Evolutionary conservation across 1,284 basidiomycete genomes (phyloP), one percentile per base, ranked within the genome.

Genomic region (Ceratobasidium sp.): DNA sequence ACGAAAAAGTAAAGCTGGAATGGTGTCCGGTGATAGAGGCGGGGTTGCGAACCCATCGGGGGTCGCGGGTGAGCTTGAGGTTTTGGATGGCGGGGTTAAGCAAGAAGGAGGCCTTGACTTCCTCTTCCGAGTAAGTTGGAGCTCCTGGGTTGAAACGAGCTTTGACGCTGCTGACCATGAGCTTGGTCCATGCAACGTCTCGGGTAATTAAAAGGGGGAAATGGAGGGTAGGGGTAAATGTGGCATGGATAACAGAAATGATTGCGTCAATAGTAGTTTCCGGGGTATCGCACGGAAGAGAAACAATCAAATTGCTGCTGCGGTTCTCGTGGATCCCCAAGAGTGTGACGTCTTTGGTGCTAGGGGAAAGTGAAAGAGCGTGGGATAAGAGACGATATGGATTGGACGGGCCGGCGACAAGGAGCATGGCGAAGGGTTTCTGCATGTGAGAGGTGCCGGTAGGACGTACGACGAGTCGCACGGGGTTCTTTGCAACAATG

Each of bases 191-290:
- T 6, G 44, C 7, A 13, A 13, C 13, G 44, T 46, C 13, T 5
- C 44, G 44, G n/a, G n/a, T n/a, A n/a, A n/a, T n/a, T n/a, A n/a
- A n/a, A n/a, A n/a, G n/a, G n/a, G n/a, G n/a, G n/a, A n/a, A n/a
- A n/a, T n/a, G n/a, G n/a, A n/a, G n/a, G n/a, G n/a, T n/a, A n/a
- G n/a, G n/a, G n/a, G n/a, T n/a, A n/a, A n/a, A n/a, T n/a, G n/a
- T n/a, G n/a, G n/a, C n/a, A n/a, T 74, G 23, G n/a, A 54, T 54
- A 23, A 54, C 52, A 20, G 52, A 20, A 23, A n/a, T 54, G 52
- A 54, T 23, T 6, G 5, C 17, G 52, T 6, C 5, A 10, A 54
- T 23, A 23, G 9, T 10, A 5, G 52, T 23, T 5, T 54, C 52
- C 5, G 52, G 23, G 5, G 52, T 54, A 20, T 23, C 20, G 17